Percentiles rank a stretch among this genome's conserved stretches.
Conservation (phyloP, 2,329 filamentous ascomycete species). For the Nigrograna mackinnonii region DNA sequence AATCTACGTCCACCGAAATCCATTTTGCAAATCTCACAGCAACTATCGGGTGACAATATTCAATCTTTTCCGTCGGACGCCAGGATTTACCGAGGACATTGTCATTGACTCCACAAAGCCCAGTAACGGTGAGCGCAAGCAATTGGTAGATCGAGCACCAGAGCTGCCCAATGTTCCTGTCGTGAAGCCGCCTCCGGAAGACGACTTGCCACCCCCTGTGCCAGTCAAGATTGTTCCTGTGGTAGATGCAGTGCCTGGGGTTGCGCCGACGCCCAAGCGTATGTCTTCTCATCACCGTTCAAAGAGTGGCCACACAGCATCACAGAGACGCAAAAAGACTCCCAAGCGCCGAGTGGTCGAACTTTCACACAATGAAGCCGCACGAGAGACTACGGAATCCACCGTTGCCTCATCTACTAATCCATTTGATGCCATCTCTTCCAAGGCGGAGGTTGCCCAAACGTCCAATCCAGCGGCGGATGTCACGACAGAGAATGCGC, state of each 20-base stretch:
- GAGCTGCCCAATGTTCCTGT: constrained; percentile 78
- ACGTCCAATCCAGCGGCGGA: constrained; percentile 15
- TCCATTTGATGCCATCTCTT: constrained; percentile 16
- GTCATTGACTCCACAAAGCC: constrained; percentile 84
- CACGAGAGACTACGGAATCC: constrained; percentile 28
- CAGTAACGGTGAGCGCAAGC: constrained; percentile 81
- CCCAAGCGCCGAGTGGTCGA: constrained; percentile 62
- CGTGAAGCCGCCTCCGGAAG: constrained; percentile 68
- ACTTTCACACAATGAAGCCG: constrained; percentile 52
- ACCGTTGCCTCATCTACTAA: constrained; percentile 32
- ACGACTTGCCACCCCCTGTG: constrained; percentile 62
- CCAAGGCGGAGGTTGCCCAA: constrained; percentile 20
- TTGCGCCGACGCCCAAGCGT: constrained; percentile 20
- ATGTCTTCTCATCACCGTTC: constrained; percentile 35
- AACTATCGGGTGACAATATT: constrained; percentile 90
- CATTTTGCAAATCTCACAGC: constrained; percentile 84
- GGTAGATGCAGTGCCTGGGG: constrained; percentile 21
- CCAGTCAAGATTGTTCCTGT: constrained; percentile 55
- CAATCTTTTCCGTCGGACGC: constrained; percentile 89
- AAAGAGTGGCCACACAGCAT: constrained; percentile 45
- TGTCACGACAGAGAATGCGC: constrained; percentile 16
- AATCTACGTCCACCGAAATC: constrained; percentile 90
- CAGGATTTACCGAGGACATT: constrained; percentile 89
- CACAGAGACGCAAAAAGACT: constrained; percentile 62
- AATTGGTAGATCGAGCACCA: constrained; percentile 78